A percentile compares a stretch with the other conserved stretches of the same genome.
Evolutionary conservation across 2,329 filamentous ascomycete species (phyloP).

Genomic region (Neonectria magnoliae): DNA sequence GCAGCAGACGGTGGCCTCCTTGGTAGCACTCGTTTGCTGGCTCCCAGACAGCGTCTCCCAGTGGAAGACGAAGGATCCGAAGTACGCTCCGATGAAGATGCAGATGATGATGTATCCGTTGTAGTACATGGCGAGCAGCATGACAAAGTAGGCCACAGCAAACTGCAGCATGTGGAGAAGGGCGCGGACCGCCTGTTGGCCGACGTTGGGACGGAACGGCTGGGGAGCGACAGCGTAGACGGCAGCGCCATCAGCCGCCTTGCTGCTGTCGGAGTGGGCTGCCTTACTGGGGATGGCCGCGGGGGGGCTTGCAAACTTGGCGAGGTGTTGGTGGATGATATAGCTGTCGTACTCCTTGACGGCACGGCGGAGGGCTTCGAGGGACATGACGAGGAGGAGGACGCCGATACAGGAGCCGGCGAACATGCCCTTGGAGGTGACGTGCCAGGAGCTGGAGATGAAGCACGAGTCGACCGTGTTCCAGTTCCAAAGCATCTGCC

Average conservation of each 20-base stretch:
- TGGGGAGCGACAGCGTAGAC: constrained; percentile 36
- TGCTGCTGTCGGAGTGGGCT: constrained; percentile 35
- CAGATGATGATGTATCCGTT: constrained; percentile 82
- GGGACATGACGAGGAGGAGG: constrained; percentile 74
- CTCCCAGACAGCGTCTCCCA: constrained; percentile 66
- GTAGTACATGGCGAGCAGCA: constrained; percentile 69
- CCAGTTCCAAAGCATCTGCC: constrained; percentile 84
- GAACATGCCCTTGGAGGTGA: constrained; percentile 76
- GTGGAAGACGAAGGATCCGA: constrained; percentile 78
- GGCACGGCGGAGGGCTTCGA: constrained; percentile 77
- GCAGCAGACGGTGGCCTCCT: constrained; percentile 54
- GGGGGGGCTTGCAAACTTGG: constrained; percentile 40
- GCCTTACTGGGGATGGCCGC: constrained; percentile 19
- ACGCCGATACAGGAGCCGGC: constrained; percentile 84
- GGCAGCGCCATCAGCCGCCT: constrained; percentile 29
- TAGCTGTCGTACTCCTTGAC: constrained; percentile 78
- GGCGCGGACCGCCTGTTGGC: constrained; percentile 74
- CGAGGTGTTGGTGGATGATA: constrained; percentile 64
- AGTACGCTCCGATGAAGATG: constrained; percentile 79
- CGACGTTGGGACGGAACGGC: constrained; percentile 64
- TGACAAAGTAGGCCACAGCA: constrained; percentile 80
- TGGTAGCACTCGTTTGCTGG: constrained; percentile 47
- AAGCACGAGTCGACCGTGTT: constrained; percentile 77
- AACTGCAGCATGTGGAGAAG: constrained; percentile 77
- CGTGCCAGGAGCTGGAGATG: constrained; percentile 74